Conservation (phyloP, 805 yeast species). For the Metschnikowia amazonensis region DNA sequence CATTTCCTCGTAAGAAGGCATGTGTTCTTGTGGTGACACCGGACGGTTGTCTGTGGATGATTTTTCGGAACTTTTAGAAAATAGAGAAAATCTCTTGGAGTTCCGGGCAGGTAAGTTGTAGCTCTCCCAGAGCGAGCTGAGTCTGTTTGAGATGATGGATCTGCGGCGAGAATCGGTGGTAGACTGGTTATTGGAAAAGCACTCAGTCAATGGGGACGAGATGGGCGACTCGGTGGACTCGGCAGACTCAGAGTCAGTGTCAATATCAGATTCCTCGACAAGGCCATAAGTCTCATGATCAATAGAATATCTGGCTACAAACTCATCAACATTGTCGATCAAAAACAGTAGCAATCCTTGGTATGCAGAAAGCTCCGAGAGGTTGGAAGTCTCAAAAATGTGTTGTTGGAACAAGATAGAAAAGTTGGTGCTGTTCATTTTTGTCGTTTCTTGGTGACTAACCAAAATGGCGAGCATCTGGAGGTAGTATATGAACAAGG, state of each 20-base stretch:
- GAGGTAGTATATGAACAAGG: slow-evolving; percentile 20
- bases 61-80: slow-evolving; percentile 9
- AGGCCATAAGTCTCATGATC: slow-evolving; percentile 11
- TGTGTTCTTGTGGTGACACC: slow-evolving; percentile 1
- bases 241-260: slow-evolving; percentile 7
- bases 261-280: slow-evolving; percentile 8
- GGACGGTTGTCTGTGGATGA: neutral
- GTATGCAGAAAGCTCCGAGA: slow-evolving; percentile 13
- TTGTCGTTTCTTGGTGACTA: slow-evolving; percentile 19
- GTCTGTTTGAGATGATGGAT: slow-evolving; percentile 18
- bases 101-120: slow-evolving; percentile 20
- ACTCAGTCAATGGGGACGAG: slow-evolving; percentile 16
- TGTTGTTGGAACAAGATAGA: slow-evolving; percentile 34
- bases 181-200: slow-evolving; percentile 11
- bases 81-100: slow-evolving; percentile 19
- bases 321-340: slow-evolving; percentile 16
- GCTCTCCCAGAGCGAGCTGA: slow-evolving; percentile 19
- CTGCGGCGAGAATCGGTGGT: slow-evolving; percentile 12
- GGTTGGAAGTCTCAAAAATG: slow-evolving; percentile 19
- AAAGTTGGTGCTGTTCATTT: slow-evolving; percentile 27
- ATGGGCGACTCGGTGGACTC: slow-evolving; percentile 10
- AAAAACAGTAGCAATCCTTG: slow-evolving; percentile 16
- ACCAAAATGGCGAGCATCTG: slow-evolving; percentile 17
- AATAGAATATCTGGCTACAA: slow-evolving; percentile 10
- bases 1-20: slow-evolving; percentile 5